Evolutionary conservation across 1,284 basidiomycete genomes (phyloP), one percentile per base, ranked within the genome.

Genomic region (Papiliotrema terrestris): DNA sequence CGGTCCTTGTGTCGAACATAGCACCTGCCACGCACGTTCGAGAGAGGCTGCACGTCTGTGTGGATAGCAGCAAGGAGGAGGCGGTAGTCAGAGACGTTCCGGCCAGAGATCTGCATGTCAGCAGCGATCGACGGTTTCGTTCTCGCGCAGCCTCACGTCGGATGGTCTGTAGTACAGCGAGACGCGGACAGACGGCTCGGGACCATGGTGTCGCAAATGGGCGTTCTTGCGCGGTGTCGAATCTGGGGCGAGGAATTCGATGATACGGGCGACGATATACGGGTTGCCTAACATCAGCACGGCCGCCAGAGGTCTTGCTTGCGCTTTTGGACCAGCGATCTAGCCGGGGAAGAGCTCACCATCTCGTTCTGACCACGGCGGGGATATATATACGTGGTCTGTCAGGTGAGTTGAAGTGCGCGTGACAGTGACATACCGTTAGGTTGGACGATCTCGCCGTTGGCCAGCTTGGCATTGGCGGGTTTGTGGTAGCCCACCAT

Each of bases 301-400:
- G 13, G 37, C 15, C 20, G 14, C 35, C 17, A 9, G 9, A 19
- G n/a, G 20, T 46, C 38, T n/a, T 13, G 17, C 38, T 23, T 29
- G 8, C 9, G 19, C 22, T 25, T 25, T 14, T 17, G 23, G 17
- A 14, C 9, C 29, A 11, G 29, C 44, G 49, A 38, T 22, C 29
- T 36, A 42, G n/a, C 15, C n/a, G 22, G 32, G 19, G 13, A 15
- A 20, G 22, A 39, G 58, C 69, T 70, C 88, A 70, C 92, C 91
- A 69, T 94, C 91, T 55, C 93, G 85, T 54, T 88, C 83, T 49
- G 88, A 83, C 91, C 91, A 96, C 60, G 85, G 87, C 15, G 89
- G 87, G 32, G 91, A 91, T 76, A 91, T 89, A 75, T 97, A 97
- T 69, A 96, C 92, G 79, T 96, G 91, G 77, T 97, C 93, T 93